Evolutionary conservation across 768 basidiomycete genomes (phyloP), one percentile per base, ranked within the genome.

Genomic region (Termitomyces sp.): DNA sequence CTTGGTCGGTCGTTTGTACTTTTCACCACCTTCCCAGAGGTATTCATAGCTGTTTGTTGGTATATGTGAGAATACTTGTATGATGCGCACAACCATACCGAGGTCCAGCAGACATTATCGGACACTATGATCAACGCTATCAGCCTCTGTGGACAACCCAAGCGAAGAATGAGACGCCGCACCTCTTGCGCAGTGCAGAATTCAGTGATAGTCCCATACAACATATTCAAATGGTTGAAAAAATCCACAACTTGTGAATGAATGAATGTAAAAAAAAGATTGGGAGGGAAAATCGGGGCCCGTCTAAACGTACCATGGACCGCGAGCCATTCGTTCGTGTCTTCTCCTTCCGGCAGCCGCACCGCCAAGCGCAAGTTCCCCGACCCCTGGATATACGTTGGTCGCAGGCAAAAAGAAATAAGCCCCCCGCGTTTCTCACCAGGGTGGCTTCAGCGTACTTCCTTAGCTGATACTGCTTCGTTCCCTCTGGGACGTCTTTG

Each of bases 201-300:
- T 75, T 99, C 97, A 2, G 97, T 97, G 24, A 99, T 87, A 11
- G 95, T 97, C 12, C 96, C 97, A 68, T 98, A 99, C 20, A 99
- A 78, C 97, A 99, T 99, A 72, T 99, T 99, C 63, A 99, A 75
- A 70, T 99, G 97, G 70, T 98, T 99, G 81, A 98, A 99, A 76
- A 99, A 99, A 73, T 99, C 97, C 60, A 98, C 96, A 33, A 94
- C 97, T 99, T n/a, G n/a, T n/a, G n/a, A n/a, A n/a, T n/a, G n/a
- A n/a, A n/a, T n/a, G n/a, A n/a, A n/a, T n/a, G n/a, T 27, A 27
- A 27, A 27, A 27, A 27, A 27, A 27, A 4, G 27, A 27, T 27
- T 27, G 27, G n/a, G n/a, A 27, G 2, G 27, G 27, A 27, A n/a
- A 27, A 27, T 27, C 27, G 27, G 27, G 27, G 27, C n/a, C n/a